Evolutionary conservation across 1,139 yeast genomes (phyloP), one percentile per base, ranked within the genome.

Genomic region (Arxiozyma telluris): DNA sequence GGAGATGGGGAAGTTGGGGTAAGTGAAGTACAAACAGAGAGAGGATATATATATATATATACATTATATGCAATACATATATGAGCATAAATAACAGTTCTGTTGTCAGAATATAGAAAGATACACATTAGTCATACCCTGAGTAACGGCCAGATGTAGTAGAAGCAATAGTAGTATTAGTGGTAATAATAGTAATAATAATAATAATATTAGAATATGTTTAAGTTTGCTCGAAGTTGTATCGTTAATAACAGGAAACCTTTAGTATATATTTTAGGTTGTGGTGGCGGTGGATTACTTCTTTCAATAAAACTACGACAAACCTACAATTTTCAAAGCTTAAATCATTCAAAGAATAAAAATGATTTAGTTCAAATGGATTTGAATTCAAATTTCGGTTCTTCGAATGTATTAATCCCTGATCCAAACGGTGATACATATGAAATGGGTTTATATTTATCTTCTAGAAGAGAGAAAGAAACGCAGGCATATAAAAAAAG

Each of bases 401-500:
- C 39, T 41, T 47, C 42, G 15, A 61, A 60, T 41, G 45, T 60
- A 7, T 54, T 76, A 42, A 57, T 50, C 6, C 82, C 87, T 0
- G 77, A 74, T 53, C 64, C 74, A 1, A 64, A 60, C 0, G 81
- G 83, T 1, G 85, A 82, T 44, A 86, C 93, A 0, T 84, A 76
- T 67, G 93, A 86, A 66, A 76, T 76, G 73, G 88, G 88, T 0
- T 72, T 86, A 3, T 85, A 75, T 63, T 59, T 71, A n/a, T 76
- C 88, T 0, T 84, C 91, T 0, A 83, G 81, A 59, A 67, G 70
- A 30, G 89, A 77, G 55, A 54, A 71, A 21, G 61, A 63, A 44
- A 61, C 75, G 53, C 79, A 77, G 54, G 55, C 64, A 1, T 50
- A 57, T 0, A 53, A 66, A 41, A 63, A 69, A 63, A 59, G 73